Evolutionary conservation across 768 basidiomycete genomes (phyloP), one percentile per base, ranked within the genome.

Genomic region (Boletus patriciae): DNA sequence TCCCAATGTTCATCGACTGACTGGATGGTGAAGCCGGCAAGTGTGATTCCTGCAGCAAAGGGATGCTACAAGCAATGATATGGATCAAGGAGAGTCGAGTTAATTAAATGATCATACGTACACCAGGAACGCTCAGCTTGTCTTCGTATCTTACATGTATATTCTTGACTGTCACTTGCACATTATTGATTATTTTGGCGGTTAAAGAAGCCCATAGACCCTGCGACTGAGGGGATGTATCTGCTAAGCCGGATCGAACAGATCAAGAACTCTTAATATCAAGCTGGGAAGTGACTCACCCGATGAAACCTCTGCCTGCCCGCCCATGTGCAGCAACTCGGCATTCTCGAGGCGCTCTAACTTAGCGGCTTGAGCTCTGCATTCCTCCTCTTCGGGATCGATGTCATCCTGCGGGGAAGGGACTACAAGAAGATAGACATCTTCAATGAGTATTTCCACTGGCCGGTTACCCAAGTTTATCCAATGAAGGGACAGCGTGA

Each of bases 131-230:
- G 64, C 93, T 97, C 64, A 94, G 71, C 48, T 87, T 88, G 75
- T 99, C 97, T 73, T 99, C 97, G 66, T 98, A 99, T 50, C 97
- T 88, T 45, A 98, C 74, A 70, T 99, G 97, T 43, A 99, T 92
- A 64, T 97, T 96, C 74, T 89, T 92, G 57, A 98, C 85, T 13
- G 93, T 94, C 25, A 98, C 85, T 76, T 99, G 97, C 25, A 98
- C 73, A 68, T 99, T 99, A 74, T 98, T 96, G 61, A 98, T 84
- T 55, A 98, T 83, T 69, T 96, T 97, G 44, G 88, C 82, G 42
- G 88, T 84, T 46, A 98, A 75, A 18, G 93, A 92, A 43, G 90
- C 81, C 65, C 91, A 76, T 58, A 96, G 82, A 9, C 90, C 88
- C 74, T 94, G 90, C n/a, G 88, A 85, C 66, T 92, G 86, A n/a